phyloP scores from a whole-genome alignment of 768 basidiomycete genomes.

The Lactarius hengduanensis region DNA sequence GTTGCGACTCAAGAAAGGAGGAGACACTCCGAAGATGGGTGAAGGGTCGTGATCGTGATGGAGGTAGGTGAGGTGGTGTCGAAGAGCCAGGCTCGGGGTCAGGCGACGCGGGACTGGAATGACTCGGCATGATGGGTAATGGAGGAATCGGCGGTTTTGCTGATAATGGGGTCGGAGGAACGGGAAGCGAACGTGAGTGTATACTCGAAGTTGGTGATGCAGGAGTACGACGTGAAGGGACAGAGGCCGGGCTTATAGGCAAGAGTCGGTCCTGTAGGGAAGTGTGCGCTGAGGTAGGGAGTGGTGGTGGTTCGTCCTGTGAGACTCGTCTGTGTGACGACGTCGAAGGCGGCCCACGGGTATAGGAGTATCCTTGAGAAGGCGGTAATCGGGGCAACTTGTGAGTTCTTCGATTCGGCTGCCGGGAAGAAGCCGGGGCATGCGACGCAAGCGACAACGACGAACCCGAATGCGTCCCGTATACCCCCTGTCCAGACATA shows the following conservation, averaged over 20 bases:
- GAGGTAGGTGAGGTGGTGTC: background rate
- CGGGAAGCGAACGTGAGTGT: conserved; percentile 20
- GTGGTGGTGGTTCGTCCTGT: conserved; percentile 2
- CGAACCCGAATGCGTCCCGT: too few relatives aligned
- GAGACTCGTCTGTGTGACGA: background rate
- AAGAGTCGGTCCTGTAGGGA: background rate
- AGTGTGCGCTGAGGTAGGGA: too few relatives aligned
- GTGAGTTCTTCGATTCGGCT: background rate
- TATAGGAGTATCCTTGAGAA: background rate
- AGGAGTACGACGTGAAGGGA: background rate
- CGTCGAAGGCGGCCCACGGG: background rate
- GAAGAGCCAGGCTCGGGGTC: too few relatives aligned
- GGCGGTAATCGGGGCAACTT: too few relatives aligned
- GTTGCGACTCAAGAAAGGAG: too few relatives aligned
- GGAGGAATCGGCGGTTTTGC: conserved; percentile 10
- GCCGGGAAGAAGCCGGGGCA: background rate
- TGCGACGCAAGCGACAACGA: too few relatives aligned
- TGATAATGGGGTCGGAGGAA: conserved; percentile 5
- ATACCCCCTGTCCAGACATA: background rate
- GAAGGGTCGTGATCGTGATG: background rate
- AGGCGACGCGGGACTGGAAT: too few relatives aligned
- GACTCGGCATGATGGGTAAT: too few relatives aligned
- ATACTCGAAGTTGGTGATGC: conserved; percentile 12
- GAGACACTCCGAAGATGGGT: background rate
- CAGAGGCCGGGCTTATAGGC: background rate